These are phyloP conservation scores for Bauhinia variegata DNA, from an alignment of 306 rosid species.

Conservation along the genomic window DNA sequence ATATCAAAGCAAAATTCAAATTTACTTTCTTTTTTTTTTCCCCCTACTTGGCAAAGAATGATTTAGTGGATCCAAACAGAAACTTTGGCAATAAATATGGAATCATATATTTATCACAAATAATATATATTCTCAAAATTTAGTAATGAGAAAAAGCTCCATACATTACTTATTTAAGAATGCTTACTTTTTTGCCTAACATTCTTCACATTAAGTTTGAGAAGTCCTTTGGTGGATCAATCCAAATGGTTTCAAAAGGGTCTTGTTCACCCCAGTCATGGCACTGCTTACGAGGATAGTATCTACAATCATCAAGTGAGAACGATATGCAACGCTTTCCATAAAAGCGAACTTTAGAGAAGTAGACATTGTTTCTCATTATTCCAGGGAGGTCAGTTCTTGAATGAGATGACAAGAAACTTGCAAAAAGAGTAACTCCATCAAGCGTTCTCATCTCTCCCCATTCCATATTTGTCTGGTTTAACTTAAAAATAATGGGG, in stretches of 20 bases:
- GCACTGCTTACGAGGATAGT: slow-evolving; percentile 84
- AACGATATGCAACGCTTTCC: slow-evolving; percentile 82
- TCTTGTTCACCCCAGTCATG: slow-evolving; percentile 92
- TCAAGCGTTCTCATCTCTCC: slow-evolving; percentile 71
- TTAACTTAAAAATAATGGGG: slow-evolving; percentile 75
- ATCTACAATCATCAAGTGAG: slow-evolving; percentile 65
- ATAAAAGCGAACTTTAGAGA: slow-evolving; percentile 82
- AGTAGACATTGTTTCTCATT: slow-evolving; percentile 74
- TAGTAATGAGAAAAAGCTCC: slow-evolving; percentile 29
- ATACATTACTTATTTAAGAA: slow-evolving; percentile 27
- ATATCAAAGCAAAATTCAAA: no score
- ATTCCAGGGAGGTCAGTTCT: slow-evolving; percentile 67
- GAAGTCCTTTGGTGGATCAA: slow-evolving; percentile 76
- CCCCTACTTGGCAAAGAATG: slow-evolving; percentile 1
- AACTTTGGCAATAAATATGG: slow-evolving; percentile 22
- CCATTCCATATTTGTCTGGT: slow-evolving; percentile 65
- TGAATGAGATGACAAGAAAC: slow-evolving; percentile 79
- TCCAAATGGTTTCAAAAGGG: slow-evolving; percentile 80
- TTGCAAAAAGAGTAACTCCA: slow-evolving; percentile 67
- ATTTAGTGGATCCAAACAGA: slow-evolving; percentile 3
- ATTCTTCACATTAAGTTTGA: slow-evolving; percentile 54
- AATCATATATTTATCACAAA: slow-evolving; percentile 21
- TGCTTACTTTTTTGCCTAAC: slow-evolving; percentile 40
- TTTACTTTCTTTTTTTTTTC: slow-evolving; percentile 14
- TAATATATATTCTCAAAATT: slow-evolving; percentile 17